These are phyloP conservation scores for Boletales sp. DNA, from an alignment of 768 basidiomycete genomes.

Conservation along the genomic window DNA sequence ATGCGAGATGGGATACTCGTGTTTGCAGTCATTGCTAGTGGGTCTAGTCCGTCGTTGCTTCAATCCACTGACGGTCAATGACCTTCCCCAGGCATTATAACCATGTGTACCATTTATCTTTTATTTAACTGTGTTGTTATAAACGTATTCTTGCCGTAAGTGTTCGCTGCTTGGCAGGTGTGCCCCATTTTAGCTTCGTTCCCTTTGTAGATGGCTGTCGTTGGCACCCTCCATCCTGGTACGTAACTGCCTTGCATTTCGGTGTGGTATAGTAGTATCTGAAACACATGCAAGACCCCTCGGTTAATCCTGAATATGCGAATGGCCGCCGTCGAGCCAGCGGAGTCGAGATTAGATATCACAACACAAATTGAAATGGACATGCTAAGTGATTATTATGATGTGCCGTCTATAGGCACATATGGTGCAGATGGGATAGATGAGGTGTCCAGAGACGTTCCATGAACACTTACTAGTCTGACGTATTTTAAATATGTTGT, in stretches of 20 bases:
- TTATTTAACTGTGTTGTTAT: not conserved
- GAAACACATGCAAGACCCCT: constrained; percentile 8
- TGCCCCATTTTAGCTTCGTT: not conserved
- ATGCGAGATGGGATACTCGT: constrained; percentile 17
- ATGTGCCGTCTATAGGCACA: too few species aligned
- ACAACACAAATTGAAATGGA: constrained; percentile 3
- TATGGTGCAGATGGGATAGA: not conserved
- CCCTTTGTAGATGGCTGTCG: constrained; percentile 11
- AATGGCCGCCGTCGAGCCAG: constrained; percentile 4
- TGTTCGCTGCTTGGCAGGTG: not conserved
- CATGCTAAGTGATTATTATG: not conserved
- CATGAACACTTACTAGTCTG: not conserved
- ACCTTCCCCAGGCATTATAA: constrained; percentile 1
- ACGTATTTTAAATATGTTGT: not conserved
- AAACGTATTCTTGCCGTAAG: constrained; percentile 18
- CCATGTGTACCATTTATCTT: not conserved
- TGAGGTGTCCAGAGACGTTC: not conserved
- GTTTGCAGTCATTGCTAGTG: constrained; percentile 6
- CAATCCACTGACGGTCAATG: not conserved
- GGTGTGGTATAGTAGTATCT: not conserved
- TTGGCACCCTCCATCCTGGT: constrained; percentile 12
- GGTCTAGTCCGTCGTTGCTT: not conserved
- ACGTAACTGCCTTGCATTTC: not conserved
- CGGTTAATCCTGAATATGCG: constrained; percentile 20
- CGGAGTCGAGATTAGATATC: constrained; percentile 6